These are phyloP conservation scores for Zygotorulaspora mrakii DNA, from an alignment of 1,139 yeast genomes.

Conservation along the genomic window DNA sequence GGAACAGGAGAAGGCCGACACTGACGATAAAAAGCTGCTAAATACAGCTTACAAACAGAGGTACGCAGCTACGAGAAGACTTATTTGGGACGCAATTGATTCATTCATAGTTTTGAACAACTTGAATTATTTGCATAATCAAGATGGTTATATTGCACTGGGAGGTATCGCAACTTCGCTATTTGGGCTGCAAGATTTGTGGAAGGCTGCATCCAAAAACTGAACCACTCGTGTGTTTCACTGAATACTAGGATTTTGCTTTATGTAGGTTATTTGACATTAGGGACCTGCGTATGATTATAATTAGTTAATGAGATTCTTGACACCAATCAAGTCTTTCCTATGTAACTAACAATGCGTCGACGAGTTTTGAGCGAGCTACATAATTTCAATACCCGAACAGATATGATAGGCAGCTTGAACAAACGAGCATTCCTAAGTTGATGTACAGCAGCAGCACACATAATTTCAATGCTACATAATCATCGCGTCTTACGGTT, in stretches of 20 bases:
- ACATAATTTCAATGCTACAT: neutral
- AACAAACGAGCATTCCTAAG: too few species aligned
- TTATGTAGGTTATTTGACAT: too few species aligned
- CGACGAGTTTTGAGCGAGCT: too few species aligned
- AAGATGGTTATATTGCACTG: constrained; percentile 80
- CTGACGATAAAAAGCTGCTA: constrained; percentile 19
- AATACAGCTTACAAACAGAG: constrained; percentile 38
- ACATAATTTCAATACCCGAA: too few species aligned
- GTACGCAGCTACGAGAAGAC: constrained; percentile 53
- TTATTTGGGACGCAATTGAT: constrained; percentile 79
- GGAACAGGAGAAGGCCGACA: constrained; percentile 32
- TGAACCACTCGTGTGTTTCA: constrained; percentile 1
- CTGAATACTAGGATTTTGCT: too few species aligned
- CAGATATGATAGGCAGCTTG: too few species aligned
- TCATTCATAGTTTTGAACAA: constrained; percentile 70
- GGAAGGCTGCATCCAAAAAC: constrained; percentile 30
- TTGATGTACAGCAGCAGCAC: neutral
- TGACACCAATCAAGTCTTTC: too few species aligned
- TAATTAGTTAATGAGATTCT: too few species aligned
- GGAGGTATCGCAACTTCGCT: constrained; percentile 82
- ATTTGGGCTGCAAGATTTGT: constrained; percentile 72
- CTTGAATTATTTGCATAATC: constrained; percentile 55
- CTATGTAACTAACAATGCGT: too few species aligned
- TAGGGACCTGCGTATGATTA: too few species aligned
- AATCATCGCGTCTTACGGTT: too few species aligned